Conservation (phyloP, 2,329 filamentous ascomycete genomes). For the Cyanodermella asteris region DNA sequence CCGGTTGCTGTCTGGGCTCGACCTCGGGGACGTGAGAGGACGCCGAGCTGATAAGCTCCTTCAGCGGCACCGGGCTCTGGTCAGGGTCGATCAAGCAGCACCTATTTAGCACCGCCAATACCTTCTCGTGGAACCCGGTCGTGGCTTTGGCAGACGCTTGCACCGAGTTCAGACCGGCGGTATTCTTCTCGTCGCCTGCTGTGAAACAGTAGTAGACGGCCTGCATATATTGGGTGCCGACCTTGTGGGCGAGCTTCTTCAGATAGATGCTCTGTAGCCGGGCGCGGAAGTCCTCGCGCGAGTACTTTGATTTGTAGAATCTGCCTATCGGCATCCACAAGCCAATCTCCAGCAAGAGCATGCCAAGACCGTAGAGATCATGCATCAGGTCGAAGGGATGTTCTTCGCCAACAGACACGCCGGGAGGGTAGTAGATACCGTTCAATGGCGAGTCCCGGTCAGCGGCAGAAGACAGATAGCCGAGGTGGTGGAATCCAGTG, state of each 20-base stretch:
- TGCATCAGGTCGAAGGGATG: conserved; percentile 18
- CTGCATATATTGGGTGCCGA: conserved; percentile 40
- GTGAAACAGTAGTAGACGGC: conserved; percentile 39
- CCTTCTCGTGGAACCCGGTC: conserved; percentile 9
- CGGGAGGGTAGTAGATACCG: conserved; percentile 40
- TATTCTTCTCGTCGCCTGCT: conserved; percentile 30
- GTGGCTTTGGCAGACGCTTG: conserved; percentile 7
- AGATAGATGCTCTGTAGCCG: conserved; percentile 41
- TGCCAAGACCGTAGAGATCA: conserved; percentile 39
- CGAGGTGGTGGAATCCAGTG: conserved; percentile 36
- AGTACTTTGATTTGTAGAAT: conserved; percentile 43
- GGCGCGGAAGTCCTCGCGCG: conserved; percentile 37
- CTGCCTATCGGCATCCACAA: conserved; percentile 40
- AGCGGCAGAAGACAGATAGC: conserved; percentile 23
- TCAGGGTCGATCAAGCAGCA: conserved; percentile 8
- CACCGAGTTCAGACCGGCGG: conserved; percentile 11
- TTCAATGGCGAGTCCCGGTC: conserved; percentile 20
- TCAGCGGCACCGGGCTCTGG: neutral
- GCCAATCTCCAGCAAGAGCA: conserved; percentile 40
- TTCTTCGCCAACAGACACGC: conserved; percentile 19
- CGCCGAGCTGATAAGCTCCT: neutral
- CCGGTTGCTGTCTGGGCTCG: neutral
- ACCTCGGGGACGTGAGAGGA: conserved; percentile 1
- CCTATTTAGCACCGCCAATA: conserved; percentile 8
- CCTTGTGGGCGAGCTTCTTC: conserved; percentile 38